Conservation (phyloP, 257 asterid species). For the Salvia hispanica region DNA sequence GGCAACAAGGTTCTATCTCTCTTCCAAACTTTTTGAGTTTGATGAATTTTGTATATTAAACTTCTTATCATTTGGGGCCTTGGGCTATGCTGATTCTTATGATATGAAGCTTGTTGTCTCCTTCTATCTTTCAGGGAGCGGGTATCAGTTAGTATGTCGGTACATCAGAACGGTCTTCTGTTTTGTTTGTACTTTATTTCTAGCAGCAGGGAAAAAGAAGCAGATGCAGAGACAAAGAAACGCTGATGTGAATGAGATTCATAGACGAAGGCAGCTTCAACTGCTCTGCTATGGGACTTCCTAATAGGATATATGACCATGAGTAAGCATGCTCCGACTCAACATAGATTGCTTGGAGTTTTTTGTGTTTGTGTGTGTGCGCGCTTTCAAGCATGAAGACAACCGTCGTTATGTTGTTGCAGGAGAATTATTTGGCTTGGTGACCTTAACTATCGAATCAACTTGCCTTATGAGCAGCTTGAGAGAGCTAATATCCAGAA, state of each 20-base stretch:
- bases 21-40: conserved; percentile 25
- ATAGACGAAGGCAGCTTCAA: conserved; percentile 79
- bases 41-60: not conserved
- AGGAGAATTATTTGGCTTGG: conserved; percentile 97
- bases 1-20: conserved; percentile 82
- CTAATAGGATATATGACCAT: conserved; percentile 74
- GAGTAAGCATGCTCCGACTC: conserved; percentile 59
- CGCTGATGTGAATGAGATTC: conserved; percentile 82
- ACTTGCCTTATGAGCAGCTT: conserved; percentile 77
- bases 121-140: conserved; percentile 68
- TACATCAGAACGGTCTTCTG: conserved; percentile 94
- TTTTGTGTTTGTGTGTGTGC: too few relatives aligned
- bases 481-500: conserved; percentile 60
- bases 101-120: too few relatives aligned
- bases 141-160: conserved; percentile 92
- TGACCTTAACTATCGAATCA: conserved; percentile 89
- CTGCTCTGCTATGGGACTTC: conserved; percentile 64
- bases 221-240: conserved; percentile 79
- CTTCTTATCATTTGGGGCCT: not conserved
- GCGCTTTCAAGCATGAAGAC: not conserved
- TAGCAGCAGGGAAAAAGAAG: conserved; percentile 89
- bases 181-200: conserved; percentile 76
- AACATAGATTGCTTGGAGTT: too few relatives aligned
- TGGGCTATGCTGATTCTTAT: too few relatives aligned
- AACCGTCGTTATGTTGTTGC: conserved; percentile 30